Base-by-base conservation (phyloP, 208 protist species). In the Entamoeba nuttalli region DNA sequence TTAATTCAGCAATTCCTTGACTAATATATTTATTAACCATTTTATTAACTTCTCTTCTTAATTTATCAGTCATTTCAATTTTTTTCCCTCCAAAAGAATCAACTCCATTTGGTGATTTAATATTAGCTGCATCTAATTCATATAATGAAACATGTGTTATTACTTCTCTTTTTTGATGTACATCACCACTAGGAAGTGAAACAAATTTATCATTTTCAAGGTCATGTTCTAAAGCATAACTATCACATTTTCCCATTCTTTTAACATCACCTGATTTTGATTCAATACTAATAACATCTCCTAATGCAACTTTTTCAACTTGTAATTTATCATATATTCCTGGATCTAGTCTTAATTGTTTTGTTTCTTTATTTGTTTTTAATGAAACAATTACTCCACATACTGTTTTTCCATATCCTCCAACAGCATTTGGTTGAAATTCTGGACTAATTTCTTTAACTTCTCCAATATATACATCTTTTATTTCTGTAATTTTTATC, bases 251-350 rank as follows among this genome's bases (percentile, higher is more conserved):
- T 41, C 97, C 97, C 11, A 97, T 30, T 9, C 95, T 51, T 51
- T 96, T 97, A n/a, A 97, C 96, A 25, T 95, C 95, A n/a, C 99
- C 99, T 51, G 98, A 99, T 97, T 98, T 99, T 3, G 98, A 98
- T 97, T 99, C 99, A 96, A 99, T 99, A 97, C 99, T 99, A 95
- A 99, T 99, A 52, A 99, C 99, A 97, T 99, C 99, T 30, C 99
- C 99, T 5, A 99, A 97, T 2, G 96, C 96, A 2, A 99, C 98
- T 51, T 96, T 96, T 95, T 97, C 71, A 57, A 96, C 95, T 62
- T 97, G 95, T 14, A 97, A 15, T 95, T 97, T 97, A 95, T 99
- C 99, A 97, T 99, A 99, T 95, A 99, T 99, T 48, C 98, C 98
- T 19, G 99, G 98, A 96, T 99, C 99, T 57, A 99, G 97, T 96